A percentile compares a stretch with the other conserved stretches of the same genome.
These are phyloP conservation scores for Lantana camara DNA, from an alignment of 257 asterid species.

Conservation along the genomic window DNA sequence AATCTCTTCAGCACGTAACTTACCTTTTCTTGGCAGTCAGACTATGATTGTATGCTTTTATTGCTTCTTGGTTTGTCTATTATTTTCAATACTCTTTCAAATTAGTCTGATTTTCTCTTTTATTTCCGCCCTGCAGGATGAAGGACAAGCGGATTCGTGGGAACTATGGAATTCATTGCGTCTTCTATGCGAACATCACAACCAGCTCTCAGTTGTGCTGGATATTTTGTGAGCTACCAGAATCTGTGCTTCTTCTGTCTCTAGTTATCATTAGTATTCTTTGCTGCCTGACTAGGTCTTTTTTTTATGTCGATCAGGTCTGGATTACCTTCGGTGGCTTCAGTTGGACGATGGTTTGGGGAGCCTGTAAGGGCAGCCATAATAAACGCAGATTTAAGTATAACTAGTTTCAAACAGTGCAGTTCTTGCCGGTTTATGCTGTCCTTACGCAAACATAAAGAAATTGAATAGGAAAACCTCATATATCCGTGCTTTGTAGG, in stretches of 20 bases:
- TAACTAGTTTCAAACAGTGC: constrained; percentile 9
- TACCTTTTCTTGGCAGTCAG: not conserved
- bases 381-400: constrained; percentile 62
- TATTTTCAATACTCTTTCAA: not conserved
- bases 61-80: constrained; percentile 12
- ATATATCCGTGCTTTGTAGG: not conserved
- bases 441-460: constrained; percentile 11
- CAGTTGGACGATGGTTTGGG: constrained; percentile 92
- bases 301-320: constrained; percentile 48
- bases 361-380: constrained; percentile 94
- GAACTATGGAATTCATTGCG: constrained; percentile 94
- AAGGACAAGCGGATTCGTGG: constrained; percentile 77
- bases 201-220: constrained; percentile 88
- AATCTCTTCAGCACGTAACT: constrained; percentile 3
- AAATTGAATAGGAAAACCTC: constrained; percentile 7
- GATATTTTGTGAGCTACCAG: constrained; percentile 68
- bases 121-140: constrained; percentile 33
- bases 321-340: constrained; percentile 70
- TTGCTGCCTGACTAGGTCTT: constrained; percentile 23
- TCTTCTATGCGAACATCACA: constrained; percentile 85
- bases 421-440: constrained; percentile 6
- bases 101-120: constrained; percentile 15
- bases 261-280: not conserved
- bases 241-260: constrained; percentile 3
- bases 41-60: not conserved